Evolutionary conservation across 2,329 filamentous ascomycete genomes (phyloP).

Genomic region (Trichoderma guizhouense): DNA sequence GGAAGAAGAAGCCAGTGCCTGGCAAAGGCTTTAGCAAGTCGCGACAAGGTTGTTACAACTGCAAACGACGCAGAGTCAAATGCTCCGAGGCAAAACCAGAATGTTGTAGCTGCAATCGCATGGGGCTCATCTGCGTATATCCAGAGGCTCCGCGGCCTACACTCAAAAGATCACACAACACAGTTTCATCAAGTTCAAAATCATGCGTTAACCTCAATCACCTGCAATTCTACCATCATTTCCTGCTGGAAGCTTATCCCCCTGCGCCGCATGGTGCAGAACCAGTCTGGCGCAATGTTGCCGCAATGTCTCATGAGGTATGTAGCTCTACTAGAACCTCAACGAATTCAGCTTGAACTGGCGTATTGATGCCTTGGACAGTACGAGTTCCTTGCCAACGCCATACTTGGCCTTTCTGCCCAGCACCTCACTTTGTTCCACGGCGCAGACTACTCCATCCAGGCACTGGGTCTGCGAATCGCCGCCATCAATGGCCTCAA

Average conservation of each 20-base stretch:
- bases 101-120: slow-evolving; percentile 35
- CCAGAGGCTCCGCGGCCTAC: slow-evolving; percentile 12
- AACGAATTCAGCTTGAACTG: background rate
- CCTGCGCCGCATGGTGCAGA: slow-evolving; percentile 37
- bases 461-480: slow-evolving; percentile 37
- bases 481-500: slow-evolving; percentile 38
- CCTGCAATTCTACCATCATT: slow-evolving; percentile 53
- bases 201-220: slow-evolving; percentile 40
- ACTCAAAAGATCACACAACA: background rate
- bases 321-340: background rate
- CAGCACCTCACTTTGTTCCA: slow-evolving; percentile 34
- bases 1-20: slow-evolving; percentile 27
- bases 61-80: slow-evolving; percentile 44
- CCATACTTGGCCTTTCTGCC: slow-evolving; percentile 41
- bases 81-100: slow-evolving; percentile 37
- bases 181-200: background rate
- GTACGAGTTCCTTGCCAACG: slow-evolving; percentile 41
- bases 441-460: slow-evolving; percentile 22
- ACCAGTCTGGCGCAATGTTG: slow-evolving; percentile 36
- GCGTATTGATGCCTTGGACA: slow-evolving; percentile 17
- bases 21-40: slow-evolving; percentile 29
- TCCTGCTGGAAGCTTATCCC: slow-evolving; percentile 44
- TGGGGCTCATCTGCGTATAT: slow-evolving; percentile 38
- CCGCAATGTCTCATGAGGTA: slow-evolving; percentile 37
- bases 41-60: slow-evolving; percentile 30